Base-by-base conservation (phyloP, 352 stramenopile genomes). In the Thalassiosira sp. region DNA sequence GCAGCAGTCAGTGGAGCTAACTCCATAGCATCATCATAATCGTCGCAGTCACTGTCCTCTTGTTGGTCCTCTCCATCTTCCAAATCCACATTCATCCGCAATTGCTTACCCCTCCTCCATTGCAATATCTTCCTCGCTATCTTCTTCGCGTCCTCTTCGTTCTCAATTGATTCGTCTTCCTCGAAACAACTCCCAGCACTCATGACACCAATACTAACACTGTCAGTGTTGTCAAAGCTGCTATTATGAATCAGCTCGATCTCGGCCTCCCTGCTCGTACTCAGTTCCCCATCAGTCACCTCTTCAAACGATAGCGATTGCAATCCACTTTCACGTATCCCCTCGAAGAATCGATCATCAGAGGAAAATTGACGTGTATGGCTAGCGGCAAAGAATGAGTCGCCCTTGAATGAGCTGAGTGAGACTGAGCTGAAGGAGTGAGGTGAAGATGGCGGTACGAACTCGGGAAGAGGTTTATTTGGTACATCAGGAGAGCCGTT, bases 241-340 rank as follows among this genome's bases (percentile, higher is more conserved):
- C 33, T 57, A 24, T 72, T 72, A 31, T 75, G 72, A 10, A 72
- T 53, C 43, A 82, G 56, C 62, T 76, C 73, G n/a, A 73, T 70
- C 35, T 82, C 73, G 1, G 64, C 59, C 20, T 76, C 58, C 57
- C 62, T 70, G 7, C 62, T 66, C 0, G 45, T 71, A 11, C 62
- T 64, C 3, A 64, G 35, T 13, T 60, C 20, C 1, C 18, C 33
- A 28, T 79, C 71, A 2, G 53, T 42, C 0, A 82, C 73, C 40
- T 73, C 59, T 49, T 82, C 73, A 57, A 82, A 82, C 22, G 58
- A 73, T 13, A 56, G 46, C 0, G 65, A 71, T 59, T 74, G 49
- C n/a, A 82, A 28, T 6, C 73, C 73, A 24, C 35, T 64, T 24
- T 82, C 60, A 31, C 76, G 66, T 64, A 82, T 82, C 33, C 69